These are phyloP conservation scores for Nannizziopsis arthrosporioides DNA, from an alignment of 2,329 filamentous ascomycete species.

Conservation along the genomic window DNA sequence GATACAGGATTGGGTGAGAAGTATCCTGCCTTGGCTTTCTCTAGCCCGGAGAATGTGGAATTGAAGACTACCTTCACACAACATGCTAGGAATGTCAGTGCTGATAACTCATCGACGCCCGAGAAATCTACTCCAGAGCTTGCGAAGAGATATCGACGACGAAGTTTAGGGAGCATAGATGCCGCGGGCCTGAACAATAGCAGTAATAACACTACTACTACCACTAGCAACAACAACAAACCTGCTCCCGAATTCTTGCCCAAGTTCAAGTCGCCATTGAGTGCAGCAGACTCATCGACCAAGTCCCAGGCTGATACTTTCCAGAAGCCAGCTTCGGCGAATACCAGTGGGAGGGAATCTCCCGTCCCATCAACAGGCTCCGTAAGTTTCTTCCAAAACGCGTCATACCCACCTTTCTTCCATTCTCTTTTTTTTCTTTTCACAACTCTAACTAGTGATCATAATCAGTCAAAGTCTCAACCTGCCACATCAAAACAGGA, in stretches of 20 bases:
- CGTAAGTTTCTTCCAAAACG: constrained; percentile 1
- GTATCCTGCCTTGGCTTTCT: constrained; percentile 1
- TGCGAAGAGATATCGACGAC: constrained; percentile 64
- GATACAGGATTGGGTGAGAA: background rate
- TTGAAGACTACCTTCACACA: constrained; percentile 27
- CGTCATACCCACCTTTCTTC: too few relatives aligned
- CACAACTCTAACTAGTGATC: too few relatives aligned
- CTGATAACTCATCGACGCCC: constrained; percentile 52
- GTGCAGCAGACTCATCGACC: background rate
- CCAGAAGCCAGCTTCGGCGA: background rate
- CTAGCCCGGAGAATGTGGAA: constrained; percentile 1
- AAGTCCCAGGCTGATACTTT: background rate
- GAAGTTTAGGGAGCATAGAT: constrained; percentile 64
- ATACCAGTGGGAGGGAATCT: background rate
- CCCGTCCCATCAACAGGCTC: constrained; percentile 1
- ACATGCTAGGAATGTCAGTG: constrained; percentile 48
- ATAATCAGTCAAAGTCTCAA: background rate
- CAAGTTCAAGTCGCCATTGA: constrained; percentile 13
- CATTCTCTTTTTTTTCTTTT: background rate
- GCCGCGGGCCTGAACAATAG: constrained; percentile 24
- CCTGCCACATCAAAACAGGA: background rate
- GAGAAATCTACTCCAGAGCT: constrained; percentile 48
- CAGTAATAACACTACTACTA: too few relatives aligned
- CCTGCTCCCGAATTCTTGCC: constrained; percentile 17
- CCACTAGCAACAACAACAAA: constrained; percentile 22